phyloP scores from a whole-genome alignment of 257 asterid genomes.

The Nicotiana tomentosiformis region DNA sequence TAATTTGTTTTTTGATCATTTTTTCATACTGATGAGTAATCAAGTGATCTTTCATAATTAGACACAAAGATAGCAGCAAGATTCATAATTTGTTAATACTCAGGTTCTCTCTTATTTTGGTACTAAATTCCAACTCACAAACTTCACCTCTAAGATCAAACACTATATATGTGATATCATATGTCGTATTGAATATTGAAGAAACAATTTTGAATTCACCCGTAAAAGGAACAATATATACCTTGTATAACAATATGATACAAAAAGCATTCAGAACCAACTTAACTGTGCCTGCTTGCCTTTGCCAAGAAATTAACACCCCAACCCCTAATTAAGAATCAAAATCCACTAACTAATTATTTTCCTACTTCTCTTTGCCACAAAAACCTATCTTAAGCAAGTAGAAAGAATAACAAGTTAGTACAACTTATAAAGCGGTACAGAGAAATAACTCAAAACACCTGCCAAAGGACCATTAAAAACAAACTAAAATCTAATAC shows the following conservation, averaged over 20 bases:
- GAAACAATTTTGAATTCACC: neutral
- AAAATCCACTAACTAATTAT: neutral
- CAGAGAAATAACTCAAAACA: neutral
- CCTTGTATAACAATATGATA: neutral
- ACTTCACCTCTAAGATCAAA: too few species aligned
- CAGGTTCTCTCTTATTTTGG: too few species aligned
- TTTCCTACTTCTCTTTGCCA: neutral
- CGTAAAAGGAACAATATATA: neutral
- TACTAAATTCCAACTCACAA: too few species aligned
- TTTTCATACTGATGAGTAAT: too few species aligned
- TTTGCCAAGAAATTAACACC: neutral
- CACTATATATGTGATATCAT: too few species aligned
- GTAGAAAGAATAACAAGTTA: neutral
- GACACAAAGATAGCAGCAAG: too few species aligned
- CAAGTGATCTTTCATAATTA: too few species aligned
- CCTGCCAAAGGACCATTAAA: neutral
- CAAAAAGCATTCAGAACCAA: neutral
- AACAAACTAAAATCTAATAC: neutral
- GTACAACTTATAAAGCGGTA: neutral
- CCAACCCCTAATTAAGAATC: neutral
- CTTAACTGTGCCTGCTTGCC: neutral
- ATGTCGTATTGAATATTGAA: neutral
- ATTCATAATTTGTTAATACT: too few species aligned
- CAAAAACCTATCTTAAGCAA: neutral
- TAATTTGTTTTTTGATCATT: too few species aligned